Evolutionary conservation across 176 grass and related monocot species (phyloP).

Genomic region (Triticum urartu): DNA sequence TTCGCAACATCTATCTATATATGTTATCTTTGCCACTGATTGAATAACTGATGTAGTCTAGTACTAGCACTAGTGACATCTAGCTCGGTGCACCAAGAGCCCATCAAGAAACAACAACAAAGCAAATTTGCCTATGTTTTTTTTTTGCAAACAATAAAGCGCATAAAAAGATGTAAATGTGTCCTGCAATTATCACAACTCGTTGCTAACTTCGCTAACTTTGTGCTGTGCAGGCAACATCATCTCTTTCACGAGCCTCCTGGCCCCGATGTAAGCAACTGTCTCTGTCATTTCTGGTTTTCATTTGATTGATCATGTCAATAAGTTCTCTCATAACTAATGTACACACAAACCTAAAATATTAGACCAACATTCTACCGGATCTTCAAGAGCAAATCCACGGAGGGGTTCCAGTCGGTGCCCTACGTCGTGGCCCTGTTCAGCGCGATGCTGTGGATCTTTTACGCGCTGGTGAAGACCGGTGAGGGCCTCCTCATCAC

Average conservation of each 20-base stretch:
- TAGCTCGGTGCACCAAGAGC: not conserved
- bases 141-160: not conserved
- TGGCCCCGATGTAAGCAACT: slow-evolving; percentile 69
- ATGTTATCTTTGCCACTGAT: not conserved
- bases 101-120: not conserved
- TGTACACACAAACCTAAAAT: not conserved
- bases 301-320: not conserved
- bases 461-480: slow-evolving; percentile 67
- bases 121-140: not conserved
- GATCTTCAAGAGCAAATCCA: slow-evolving; percentile 66
- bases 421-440: slow-evolving; percentile 83
- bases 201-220: not conserved
- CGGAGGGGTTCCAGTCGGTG: slow-evolving; percentile 68
- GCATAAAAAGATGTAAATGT: slow-evolving; percentile 5
- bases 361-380: slow-evolving; percentile 79
- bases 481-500: slow-evolving; percentile 57
- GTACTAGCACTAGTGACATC: not conserved
- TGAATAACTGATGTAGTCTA: not conserved
- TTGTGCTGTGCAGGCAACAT: slow-evolving; percentile 57
- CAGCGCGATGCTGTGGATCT: slow-evolving; percentile 80
- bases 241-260: slow-evolving; percentile 70
- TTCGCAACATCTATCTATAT: not conserved
- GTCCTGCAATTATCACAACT: not conserved
- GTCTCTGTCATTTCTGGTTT: not conserved
- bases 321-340: not conserved